These are phyloP conservation scores for Citrus medica DNA, from an alignment of 345 rosid genomes.

Conservation along the genomic window DNA sequence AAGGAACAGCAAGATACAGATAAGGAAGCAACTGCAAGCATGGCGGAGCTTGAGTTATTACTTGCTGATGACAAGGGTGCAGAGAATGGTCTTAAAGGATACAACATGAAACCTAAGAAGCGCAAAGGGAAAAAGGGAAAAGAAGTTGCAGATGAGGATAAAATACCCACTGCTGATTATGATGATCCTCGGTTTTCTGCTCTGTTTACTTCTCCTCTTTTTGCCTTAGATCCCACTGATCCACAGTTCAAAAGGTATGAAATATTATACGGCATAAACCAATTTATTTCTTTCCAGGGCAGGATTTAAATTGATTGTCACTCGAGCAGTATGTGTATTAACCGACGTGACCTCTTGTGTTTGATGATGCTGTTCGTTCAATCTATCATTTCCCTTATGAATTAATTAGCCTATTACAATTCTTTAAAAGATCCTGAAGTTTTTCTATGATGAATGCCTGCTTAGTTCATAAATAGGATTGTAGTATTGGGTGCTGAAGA, in stretches of 20 bases:
- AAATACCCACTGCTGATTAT: constrained; percentile 54
- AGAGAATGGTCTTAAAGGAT: constrained; percentile 64
- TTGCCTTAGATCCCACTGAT: constrained; percentile 90
- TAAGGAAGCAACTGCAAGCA: constrained; percentile 50
- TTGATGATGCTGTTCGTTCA: neutral
- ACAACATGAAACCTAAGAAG: constrained; percentile 63
- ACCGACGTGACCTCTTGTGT: neutral
- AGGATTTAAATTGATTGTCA: neutral
- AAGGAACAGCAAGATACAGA: constrained; percentile 31
- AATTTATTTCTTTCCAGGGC: neutral
- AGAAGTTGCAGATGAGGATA: constrained; percentile 49
- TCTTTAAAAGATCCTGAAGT: neutral
- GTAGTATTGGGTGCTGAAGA: neutral
- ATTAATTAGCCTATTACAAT: neutral
- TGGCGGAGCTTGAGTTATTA: constrained; percentile 82
- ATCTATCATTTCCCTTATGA: neutral
- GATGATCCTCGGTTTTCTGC: constrained; percentile 76
- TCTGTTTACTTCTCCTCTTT: constrained; percentile 50
- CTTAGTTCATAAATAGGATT: constrained; percentile 11
- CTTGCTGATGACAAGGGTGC: constrained; percentile 71
- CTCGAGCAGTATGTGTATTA: neutral
- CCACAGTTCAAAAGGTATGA: constrained; percentile 89
- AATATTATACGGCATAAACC: neutral
- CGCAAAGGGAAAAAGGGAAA: constrained; percentile 54
- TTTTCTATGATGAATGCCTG: neutral